These are phyloP conservation scores for Pyricularia grisea DNA, from an alignment of 2,329 filamentous ascomycete genomes.

Conservation along the genomic window DNA sequence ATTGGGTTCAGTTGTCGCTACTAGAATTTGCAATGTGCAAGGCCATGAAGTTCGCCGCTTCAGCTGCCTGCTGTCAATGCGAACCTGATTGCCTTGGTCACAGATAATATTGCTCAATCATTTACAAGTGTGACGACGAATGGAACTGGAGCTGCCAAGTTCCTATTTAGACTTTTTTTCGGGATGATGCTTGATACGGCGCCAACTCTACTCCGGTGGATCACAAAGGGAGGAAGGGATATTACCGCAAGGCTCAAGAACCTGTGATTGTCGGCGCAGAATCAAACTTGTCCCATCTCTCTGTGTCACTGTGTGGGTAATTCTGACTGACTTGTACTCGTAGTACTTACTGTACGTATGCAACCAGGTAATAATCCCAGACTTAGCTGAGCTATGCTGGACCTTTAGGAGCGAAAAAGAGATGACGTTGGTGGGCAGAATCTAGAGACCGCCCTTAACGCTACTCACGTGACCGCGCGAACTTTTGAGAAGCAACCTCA, in stretches of 20 bases:
- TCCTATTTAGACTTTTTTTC: neutral
- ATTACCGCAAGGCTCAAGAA: no score
- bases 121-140: neutral
- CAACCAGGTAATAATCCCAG: neutral
- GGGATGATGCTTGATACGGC: neutral
- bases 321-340: neutral
- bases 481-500: slow-evolving; percentile 1
- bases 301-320: neutral
- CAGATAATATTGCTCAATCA: neutral
- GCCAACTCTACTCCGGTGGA: neutral
- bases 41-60: neutral
- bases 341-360: neutral
- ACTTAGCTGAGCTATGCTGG: no score
- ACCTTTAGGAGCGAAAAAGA: neutral
- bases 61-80: neutral
- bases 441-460: slow-evolving; percentile 1
- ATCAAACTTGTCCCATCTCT: neutral
- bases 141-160: neutral
- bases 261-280: no score
- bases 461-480: neutral
- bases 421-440: neutral
- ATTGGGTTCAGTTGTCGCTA: neutral
- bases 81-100: neutral
- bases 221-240: neutral
- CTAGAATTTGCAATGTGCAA: neutral